Evolutionary conservation across 2,329 filamentous ascomycete genomes (phyloP).

Genomic region (Cercospora nicotianae): DNA sequence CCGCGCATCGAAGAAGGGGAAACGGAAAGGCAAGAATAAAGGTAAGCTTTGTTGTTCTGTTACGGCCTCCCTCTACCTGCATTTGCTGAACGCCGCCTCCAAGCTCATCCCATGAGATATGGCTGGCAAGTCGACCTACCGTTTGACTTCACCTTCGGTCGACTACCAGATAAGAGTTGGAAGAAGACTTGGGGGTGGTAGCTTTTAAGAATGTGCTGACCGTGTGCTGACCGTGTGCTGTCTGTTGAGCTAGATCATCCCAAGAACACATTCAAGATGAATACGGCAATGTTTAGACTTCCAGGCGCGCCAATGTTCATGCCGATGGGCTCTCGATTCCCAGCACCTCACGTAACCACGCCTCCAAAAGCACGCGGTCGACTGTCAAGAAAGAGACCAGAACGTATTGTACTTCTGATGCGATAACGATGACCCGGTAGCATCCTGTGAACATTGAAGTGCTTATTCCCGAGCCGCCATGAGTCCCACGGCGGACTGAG

Average conservation of each 20-base stretch:
- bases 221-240: too few species aligned
- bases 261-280: not conserved
- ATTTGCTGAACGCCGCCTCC: not conserved
- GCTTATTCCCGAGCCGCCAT: too few species aligned
- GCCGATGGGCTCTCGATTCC: too few species aligned
- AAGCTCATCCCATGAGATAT: not conserved
- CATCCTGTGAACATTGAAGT: too few species aligned
- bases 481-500: too few species aligned
- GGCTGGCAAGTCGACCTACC: not conserved
- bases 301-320: not conserved
- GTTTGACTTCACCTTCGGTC: not conserved
- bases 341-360: too few species aligned
- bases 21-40: not conserved
- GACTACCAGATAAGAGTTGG: not conserved
- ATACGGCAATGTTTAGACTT: not conserved
- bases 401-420: too few species aligned
- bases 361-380: too few species aligned
- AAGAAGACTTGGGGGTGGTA: not conserved
- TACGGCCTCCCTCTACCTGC: not conserved
- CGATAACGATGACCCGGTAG: too few species aligned
- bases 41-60: slow-evolving; percentile 1
- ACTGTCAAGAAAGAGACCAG: too few species aligned
- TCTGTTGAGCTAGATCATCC: too few species aligned
- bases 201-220: not conserved
- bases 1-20: slow-evolving; percentile 2